These are phyloP conservation scores for Fusarium anguioides DNA, from an alignment of 2,329 filamentous ascomycete species.

Conservation along the genomic window DNA sequence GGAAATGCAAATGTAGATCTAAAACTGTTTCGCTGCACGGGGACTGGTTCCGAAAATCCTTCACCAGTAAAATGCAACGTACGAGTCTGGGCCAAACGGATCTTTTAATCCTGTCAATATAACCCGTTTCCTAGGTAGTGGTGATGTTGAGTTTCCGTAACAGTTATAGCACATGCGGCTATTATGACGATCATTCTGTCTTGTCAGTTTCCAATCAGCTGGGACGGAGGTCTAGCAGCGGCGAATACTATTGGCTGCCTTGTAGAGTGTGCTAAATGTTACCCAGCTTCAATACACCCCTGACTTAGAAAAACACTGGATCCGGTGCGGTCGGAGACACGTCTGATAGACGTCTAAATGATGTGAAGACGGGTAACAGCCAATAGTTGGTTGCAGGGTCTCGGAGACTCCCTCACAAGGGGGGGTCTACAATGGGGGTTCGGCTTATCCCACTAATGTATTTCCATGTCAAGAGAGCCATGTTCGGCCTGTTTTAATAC, in stretches of 20 bases:
- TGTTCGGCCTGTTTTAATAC: neutral
- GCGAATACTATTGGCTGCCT: neutral
- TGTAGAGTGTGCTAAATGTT: neutral
- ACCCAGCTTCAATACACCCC: neutral
- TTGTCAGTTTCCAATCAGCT: neutral
- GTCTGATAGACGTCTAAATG: neutral
- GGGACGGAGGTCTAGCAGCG: rapidly evolving
- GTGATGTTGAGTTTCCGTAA: neutral
- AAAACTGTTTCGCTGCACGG: neutral
- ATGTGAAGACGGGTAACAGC: neutral
- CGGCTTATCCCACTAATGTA: neutral
- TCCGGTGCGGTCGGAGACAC: neutral
- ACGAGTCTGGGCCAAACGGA: too few relatives aligned
- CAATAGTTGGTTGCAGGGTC: rapidly evolving
- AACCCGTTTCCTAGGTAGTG: neutral
- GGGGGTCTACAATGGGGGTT: rapidly evolving
- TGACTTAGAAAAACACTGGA: neutral
- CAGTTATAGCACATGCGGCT: neutral
- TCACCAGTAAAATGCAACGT: neutral
- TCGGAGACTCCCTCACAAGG: rapidly evolving
- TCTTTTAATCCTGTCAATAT: neutral
- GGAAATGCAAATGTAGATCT: neutral
- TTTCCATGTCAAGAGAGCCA: neutral
- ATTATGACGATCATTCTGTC: neutral
- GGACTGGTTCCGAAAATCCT: neutral